Evolutionary conservation across 345 rosid genomes (phyloP).

Genomic region (Cardamine chenopodiifolia): DNA sequence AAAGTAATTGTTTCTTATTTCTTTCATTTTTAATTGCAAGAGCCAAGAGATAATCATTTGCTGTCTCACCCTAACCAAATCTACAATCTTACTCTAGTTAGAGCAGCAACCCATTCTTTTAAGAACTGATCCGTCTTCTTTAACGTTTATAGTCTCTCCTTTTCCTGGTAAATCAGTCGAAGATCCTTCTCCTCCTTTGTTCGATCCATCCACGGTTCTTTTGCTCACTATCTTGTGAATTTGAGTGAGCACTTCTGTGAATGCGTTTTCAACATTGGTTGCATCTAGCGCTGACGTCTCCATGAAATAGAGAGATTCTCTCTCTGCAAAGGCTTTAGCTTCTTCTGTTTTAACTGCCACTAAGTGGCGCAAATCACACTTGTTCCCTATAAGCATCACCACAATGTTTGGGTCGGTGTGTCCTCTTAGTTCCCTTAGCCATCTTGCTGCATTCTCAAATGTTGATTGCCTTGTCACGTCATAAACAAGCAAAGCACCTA

Average conservation of each 20-base stretch:
- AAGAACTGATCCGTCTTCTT: conserved; percentile 42
- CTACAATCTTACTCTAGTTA: conserved; percentile 37
- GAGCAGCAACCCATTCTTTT: conserved; percentile 49
- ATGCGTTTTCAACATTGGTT: conserved; percentile 59
- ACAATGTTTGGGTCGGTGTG: conserved; percentile 67
- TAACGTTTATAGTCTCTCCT: conserved; percentile 45
- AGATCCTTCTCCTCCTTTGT: conserved; percentile 42
- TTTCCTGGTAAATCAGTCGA: conserved; percentile 32
- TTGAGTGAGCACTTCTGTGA: conserved; percentile 60
- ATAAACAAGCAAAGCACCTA: conserved; percentile 63
- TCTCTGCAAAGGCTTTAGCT: conserved; percentile 59
- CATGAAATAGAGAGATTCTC: conserved; percentile 56
- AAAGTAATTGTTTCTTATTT: conserved; percentile 6
- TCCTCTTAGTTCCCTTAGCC: conserved; percentile 60
- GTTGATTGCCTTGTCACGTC: conserved; percentile 65
- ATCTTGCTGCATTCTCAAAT: conserved; percentile 64
- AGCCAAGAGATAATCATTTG: conserved; percentile 19
- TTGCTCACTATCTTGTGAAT: conserved; percentile 59
- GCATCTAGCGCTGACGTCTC: conserved; percentile 65
- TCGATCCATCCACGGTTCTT: conserved; percentile 57
- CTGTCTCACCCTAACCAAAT: conserved; percentile 16
- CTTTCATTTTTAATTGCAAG: not conserved
- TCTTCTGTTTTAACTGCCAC: conserved; percentile 61
- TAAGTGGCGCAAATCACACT: conserved; percentile 62
- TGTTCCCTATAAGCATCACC: conserved; percentile 72